A percentile compares a stretch with the other conserved stretches of the same genome.
phyloP scores from a whole-genome alignment of 2,329 filamentous ascomycete species.

The Cladosporium sp. region DNA sequence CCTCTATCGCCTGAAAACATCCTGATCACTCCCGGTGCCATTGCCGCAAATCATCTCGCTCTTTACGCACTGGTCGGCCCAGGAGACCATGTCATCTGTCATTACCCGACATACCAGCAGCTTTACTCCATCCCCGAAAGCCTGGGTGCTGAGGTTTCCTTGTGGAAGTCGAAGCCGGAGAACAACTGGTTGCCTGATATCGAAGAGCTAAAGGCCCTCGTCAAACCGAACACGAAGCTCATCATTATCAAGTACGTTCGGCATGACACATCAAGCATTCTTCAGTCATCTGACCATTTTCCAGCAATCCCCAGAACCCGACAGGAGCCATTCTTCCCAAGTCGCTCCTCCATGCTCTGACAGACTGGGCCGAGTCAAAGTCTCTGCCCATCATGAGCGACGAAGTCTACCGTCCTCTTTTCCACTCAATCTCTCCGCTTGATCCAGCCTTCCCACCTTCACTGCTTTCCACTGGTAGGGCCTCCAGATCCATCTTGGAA shows the following conservation, averaged over 20 bases:
- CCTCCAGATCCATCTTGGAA: constrained; percentile 21
- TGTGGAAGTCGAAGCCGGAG: constrained; percentile 66
- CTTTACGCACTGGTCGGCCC: constrained; percentile 67
- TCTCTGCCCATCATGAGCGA: constrained; percentile 67
- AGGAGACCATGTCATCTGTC: constrained; percentile 79
- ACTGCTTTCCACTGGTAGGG: constrained; percentile 55
- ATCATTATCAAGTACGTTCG: constrained; percentile 53
- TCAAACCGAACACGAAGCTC: constrained; percentile 67
- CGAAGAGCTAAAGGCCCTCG: constrained; percentile 58
- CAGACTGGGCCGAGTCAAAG: constrained; percentile 58
- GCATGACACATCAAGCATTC: background rate
- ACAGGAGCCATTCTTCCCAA: constrained; percentile 67
- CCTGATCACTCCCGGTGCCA: constrained; percentile 73
- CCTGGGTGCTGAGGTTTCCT: constrained; percentile 68
- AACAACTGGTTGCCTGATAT: constrained; percentile 65
- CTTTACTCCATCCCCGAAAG: constrained; percentile 70
- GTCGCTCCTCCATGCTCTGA: constrained; percentile 54
- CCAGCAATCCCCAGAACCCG: constrained; percentile 76
- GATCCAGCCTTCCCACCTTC: constrained; percentile 59
- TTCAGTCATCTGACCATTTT: background rate
- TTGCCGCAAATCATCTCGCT: constrained; percentile 76
- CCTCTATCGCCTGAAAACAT: constrained; percentile 58
- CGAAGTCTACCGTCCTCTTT: constrained; percentile 80
- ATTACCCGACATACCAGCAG: constrained; percentile 84
- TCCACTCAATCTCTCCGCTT: constrained; percentile 60